These are phyloP conservation scores for Pseudogymnoascus sp. DNA, from an alignment of 2,329 filamentous ascomycete species.

Conservation along the genomic window DNA sequence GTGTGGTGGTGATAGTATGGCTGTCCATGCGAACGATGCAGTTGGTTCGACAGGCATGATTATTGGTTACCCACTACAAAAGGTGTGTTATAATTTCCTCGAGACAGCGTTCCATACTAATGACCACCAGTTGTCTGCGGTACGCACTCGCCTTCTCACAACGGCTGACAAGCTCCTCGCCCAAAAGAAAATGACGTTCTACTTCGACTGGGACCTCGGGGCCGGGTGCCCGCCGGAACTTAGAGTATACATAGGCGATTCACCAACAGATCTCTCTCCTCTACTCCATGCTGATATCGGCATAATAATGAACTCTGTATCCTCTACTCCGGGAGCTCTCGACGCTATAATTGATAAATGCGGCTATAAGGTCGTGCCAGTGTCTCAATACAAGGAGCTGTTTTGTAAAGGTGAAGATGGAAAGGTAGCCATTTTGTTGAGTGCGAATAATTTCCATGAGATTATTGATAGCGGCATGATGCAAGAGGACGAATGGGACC, in stretches of 20 bases:
- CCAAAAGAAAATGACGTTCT: slow-evolving; percentile 16
- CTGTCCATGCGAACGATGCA: not conserved
- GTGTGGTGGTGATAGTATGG: not conserved
- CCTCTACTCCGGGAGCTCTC: not conserved
- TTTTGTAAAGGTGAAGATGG: slow-evolving; percentile 14
- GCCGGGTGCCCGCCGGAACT: not conserved
- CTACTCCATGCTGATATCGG: slow-evolving; percentile 18
- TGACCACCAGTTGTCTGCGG: slow-evolving; percentile 11
- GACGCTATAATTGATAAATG: slow-evolving; percentile 14
- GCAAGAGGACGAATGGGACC: not conserved
- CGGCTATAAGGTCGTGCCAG: slow-evolving; percentile 17
- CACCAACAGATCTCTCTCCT: slow-evolving; percentile 26
- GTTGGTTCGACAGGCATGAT: not conserved
- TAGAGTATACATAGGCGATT: slow-evolving; percentile 26
- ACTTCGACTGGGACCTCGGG: not conserved
- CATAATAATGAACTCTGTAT: slow-evolving; percentile 18
- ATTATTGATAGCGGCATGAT: slow-evolving; percentile 16
- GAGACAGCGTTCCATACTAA: slow-evolving; percentile 19
- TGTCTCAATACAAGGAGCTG: slow-evolving; percentile 15
- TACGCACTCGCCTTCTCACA: slow-evolving; percentile 10
- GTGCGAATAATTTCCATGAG: slow-evolving; percentile 21
- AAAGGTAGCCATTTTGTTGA: slow-evolving; percentile 6
- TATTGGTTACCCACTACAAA: not conserved
- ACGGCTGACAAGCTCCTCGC: slow-evolving; percentile 21
- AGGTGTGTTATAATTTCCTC: not conserved